Conservation (phyloP, 2,329 filamentous ascomycete species). For the Tolypocladium pustulatum region DNA sequence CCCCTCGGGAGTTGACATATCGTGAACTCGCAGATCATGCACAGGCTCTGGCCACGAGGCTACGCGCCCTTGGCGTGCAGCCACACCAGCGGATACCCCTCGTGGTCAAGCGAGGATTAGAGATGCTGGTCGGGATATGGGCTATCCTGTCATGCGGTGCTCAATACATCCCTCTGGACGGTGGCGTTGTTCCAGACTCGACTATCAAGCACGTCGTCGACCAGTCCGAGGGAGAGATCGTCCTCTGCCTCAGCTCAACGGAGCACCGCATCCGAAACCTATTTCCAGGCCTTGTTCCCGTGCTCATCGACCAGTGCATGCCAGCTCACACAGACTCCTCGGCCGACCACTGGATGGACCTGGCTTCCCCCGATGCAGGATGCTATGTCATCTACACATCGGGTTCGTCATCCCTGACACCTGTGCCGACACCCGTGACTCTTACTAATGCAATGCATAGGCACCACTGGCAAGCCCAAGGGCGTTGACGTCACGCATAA, state of each 20-base stretch:
- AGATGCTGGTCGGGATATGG: conserved; percentile 47
- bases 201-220: conserved; percentile 38
- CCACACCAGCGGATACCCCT: conserved; percentile 40
- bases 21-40: conserved; percentile 29
- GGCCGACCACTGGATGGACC: conserved; percentile 14
- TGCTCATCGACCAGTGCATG: conserved; percentile 18
- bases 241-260: conserved; percentile 35
- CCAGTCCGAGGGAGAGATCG: conserved; percentile 31
- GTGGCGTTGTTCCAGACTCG: conserved; percentile 37
- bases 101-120: conserved; percentile 42
- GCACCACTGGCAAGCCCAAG: conserved; percentile 46
- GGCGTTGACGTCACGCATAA: conserved; percentile 46
- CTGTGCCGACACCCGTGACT: background rate
- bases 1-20: conserved; percentile 29
- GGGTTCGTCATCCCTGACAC: conserved; percentile 18
- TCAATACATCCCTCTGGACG: conserved; percentile 50
- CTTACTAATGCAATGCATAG: conserved; percentile 10
- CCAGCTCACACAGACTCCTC: background rate
- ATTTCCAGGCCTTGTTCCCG: conserved; percentile 10
- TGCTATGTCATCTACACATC: conserved; percentile 46
- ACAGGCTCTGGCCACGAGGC: conserved; percentile 29
- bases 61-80: conserved; percentile 26
- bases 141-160: conserved; percentile 45
- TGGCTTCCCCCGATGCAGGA: conserved; percentile 24
- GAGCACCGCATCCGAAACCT: conserved; percentile 20